Evolutionary conservation across 805 yeast genomes (phyloP), one percentile per base, ranked within the genome.

Genomic region (Alloascoidea hylecoeti): DNA sequence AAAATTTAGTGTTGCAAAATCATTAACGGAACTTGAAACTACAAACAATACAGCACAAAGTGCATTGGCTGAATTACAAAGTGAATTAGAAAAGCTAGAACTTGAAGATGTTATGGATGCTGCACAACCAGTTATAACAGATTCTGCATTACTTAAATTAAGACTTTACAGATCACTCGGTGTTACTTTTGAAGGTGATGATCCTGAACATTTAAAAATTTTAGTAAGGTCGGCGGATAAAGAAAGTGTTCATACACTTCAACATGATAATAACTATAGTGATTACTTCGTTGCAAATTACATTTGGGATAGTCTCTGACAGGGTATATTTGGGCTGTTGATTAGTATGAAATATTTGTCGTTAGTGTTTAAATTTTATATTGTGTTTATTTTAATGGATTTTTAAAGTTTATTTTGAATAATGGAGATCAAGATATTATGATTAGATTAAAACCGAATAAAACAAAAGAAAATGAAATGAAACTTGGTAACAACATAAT

Each of bases 261-360:
- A 43, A 16, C 42, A 49, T 16, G 52, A 66, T 34, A 60, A 63
- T 19, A 68, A 72, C 41, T 72, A 75, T 43, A 72, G 80, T 47
- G 77, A 75, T 41, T 78, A 67, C 48, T 82, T 80, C 53, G 68
- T 80, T 18, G 69, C 84, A 12, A 82, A 83, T 49, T 78, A 72
- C 50, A 70, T 83, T 19, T 83, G 95, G 95, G 92, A 81, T 43
- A 66, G 23, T 15, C 4, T 40, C 4, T 23, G n/a, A 23, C 30
- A n/a, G 9, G 30, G n/a, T n/a, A n/a, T n/a, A n/a, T n/a, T n/a
- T n/a, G n/a, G n/a, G n/a, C n/a, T n/a, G n/a, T n/a, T n/a, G n/a
- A n/a, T n/a, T n/a, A n/a, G n/a, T n/a, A n/a, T n/a, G n/a, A n/a
- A n/a, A n/a, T n/a, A n/a, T n/a, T n/a, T n/a, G n/a, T n/a, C n/a